Percentiles rank a stretch among this genome's conserved stretches.
phyloP scores from a whole-genome alignment of 352 stramenopile species.

The Pythium rishiriense region DNA sequence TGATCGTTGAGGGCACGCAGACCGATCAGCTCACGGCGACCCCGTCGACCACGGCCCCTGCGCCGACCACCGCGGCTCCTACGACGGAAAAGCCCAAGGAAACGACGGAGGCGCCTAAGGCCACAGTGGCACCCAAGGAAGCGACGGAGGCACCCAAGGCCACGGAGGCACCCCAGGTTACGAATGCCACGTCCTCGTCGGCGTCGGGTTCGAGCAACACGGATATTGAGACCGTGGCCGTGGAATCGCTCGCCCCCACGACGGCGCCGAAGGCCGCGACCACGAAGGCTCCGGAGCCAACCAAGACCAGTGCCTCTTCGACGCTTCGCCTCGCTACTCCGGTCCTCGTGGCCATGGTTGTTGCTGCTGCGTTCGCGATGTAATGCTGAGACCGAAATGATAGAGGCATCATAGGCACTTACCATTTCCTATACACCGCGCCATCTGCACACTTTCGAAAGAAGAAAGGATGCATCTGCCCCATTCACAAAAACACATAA shows the following conservation, averaged over 20 bases:
- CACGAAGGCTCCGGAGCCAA: not conserved
- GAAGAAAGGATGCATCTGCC: too few relatives aligned
- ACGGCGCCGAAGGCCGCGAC: not conserved
- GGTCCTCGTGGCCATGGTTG: not conserved
- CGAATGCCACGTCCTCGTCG: not conserved
- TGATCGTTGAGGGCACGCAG: slow-evolving; percentile 3
- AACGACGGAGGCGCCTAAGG: not conserved
- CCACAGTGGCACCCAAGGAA: not conserved
- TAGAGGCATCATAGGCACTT: too few relatives aligned
- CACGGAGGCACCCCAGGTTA: too few relatives aligned
- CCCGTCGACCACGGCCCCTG: not conserved
- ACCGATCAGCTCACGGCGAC: not conserved
- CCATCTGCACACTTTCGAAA: too few relatives aligned
- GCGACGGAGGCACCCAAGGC: not conserved
- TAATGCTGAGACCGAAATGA: too few relatives aligned
- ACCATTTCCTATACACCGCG: too few relatives aligned
- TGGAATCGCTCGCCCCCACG: not conserved
- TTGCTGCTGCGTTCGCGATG: not conserved
- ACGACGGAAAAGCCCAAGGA: not conserved
- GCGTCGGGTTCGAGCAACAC: not conserved
- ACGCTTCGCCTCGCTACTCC: not conserved
- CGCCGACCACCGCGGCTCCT: not conserved
- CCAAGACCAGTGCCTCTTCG: not conserved
- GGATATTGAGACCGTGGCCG: not conserved
- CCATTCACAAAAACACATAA: too few relatives aligned